These are phyloP conservation scores for Bipolaris gigantea DNA, from an alignment of 2,329 filamentous ascomycete genomes.

Conservation along the genomic window DNA sequence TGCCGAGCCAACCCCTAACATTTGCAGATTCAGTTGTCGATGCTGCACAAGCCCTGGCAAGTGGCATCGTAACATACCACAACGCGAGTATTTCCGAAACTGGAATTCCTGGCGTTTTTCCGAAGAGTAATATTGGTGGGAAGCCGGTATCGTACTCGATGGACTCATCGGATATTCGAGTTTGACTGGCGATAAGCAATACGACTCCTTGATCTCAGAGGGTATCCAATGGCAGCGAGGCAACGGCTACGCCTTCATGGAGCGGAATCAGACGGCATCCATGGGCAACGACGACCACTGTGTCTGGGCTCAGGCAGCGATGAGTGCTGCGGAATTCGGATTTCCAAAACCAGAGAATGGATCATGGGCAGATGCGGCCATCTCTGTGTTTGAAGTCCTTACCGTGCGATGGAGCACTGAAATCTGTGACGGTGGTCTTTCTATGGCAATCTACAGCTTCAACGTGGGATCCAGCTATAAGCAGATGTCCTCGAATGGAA, in stretches of 20 bases:
- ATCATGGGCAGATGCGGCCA: slow-evolving; percentile 64
- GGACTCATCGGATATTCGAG: slow-evolving; percentile 45
- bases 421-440: slow-evolving; percentile 66
- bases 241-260: slow-evolving; percentile 47
- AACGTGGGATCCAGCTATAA: slow-evolving; percentile 81
- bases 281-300: slow-evolving; percentile 71
- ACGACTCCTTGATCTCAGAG: slow-evolving; percentile 43
- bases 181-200: slow-evolving; percentile 49
- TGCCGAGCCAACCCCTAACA: neutral
- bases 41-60: slow-evolving; percentile 25
- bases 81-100: slow-evolving; percentile 14
- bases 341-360: slow-evolving; percentile 53
- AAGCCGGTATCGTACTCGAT: slow-evolving; percentile 26
- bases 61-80: slow-evolving; percentile 25
- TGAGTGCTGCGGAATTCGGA: slow-evolving; percentile 68
- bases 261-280: slow-evolving; percentile 35
- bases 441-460: slow-evolving; percentile 74
- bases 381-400: slow-evolving; percentile 73
- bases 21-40: slow-evolving; percentile 29
- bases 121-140: slow-evolving; percentile 28
- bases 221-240: slow-evolving; percentile 45
- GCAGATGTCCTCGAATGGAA: slow-evolving; percentile 73
- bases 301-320: slow-evolving; percentile 68
- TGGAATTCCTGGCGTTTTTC: slow-evolving; percentile 24
- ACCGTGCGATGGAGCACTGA: slow-evolving; percentile 64